A percentile compares a stretch with the other conserved stretches of the same genome.
Evolutionary conservation across 2,329 filamentous ascomycete species (phyloP).

Genomic region (Ascocoryne sarcoides): DNA sequence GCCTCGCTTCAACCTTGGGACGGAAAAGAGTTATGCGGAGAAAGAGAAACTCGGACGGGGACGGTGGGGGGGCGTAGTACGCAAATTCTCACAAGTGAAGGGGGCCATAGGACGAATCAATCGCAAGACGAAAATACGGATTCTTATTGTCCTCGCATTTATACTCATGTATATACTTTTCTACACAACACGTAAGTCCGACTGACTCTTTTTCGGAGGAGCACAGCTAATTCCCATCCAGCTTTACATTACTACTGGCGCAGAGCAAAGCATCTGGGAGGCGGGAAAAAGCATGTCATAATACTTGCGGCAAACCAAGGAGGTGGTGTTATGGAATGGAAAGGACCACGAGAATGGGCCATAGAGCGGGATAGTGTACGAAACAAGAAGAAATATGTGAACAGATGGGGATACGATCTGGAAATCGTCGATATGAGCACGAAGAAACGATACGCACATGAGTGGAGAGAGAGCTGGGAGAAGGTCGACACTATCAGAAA

Average conservation of each 20-base stretch:
- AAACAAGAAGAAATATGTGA: conserved; percentile 87
- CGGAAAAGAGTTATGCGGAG: conserved; percentile 49
- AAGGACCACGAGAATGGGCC: conserved; percentile 93
- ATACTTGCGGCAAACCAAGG: conserved; percentile 90
- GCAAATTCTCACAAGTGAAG: conserved; percentile 39
- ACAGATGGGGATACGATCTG: conserved; percentile 86
- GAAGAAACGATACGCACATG: conserved; percentile 96
- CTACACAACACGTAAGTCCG: conserved; percentile 63
- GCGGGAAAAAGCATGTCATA: conserved; percentile 85
- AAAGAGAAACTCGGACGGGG: conserved; percentile 68
- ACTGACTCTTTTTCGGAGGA: not conserved
- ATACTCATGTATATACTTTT: conserved; percentile 56
- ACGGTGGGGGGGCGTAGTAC: conserved; percentile 42
- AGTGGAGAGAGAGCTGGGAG: conserved; percentile 99
- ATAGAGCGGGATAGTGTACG: conserved; percentile 92
- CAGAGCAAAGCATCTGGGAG: conserved; percentile 63
- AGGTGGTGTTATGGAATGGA: conserved; percentile 98
- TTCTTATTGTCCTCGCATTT: conserved; percentile 51
- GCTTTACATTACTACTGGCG: conserved; percentile 52
- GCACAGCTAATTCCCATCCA: conserved; percentile 17
- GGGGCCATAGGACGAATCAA: conserved; percentile 43
- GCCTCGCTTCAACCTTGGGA: conserved; percentile 55
- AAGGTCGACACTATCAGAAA: conserved; percentile 92
- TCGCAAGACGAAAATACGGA: conserved; percentile 55
- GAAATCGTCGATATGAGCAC: conserved; percentile 98